A percentile compares a stretch with the other conserved stretches of the same genome.
phyloP scores from a whole-genome alignment of 805 yeast species.

The Metschnikowia borealis region DNA sequence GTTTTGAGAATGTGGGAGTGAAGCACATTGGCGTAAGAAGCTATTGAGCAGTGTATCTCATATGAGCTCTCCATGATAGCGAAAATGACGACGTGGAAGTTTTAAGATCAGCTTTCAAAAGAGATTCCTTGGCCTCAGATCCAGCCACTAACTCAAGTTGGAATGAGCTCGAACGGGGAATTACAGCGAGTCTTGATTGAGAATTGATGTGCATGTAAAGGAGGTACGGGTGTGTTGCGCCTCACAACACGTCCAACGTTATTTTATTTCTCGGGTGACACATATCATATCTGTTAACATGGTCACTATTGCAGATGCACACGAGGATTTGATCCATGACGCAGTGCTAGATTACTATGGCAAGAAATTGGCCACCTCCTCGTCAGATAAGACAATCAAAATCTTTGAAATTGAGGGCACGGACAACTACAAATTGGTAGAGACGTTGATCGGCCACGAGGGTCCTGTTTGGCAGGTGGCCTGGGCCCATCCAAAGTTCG shows the following conservation, averaged over 20 bases:
- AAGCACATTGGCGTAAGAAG: slow-evolving; percentile 9
- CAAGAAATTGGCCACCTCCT: slow-evolving; percentile 66
- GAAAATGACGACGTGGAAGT: not conserved
- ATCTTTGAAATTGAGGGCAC: slow-evolving; percentile 21
- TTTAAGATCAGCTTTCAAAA: not conserved
- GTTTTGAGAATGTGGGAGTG: slow-evolving; percentile 13
- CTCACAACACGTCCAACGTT: slow-evolving; percentile 6
- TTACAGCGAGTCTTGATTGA: not conserved
- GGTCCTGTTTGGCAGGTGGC: slow-evolving; percentile 99
- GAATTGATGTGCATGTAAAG: not conserved
- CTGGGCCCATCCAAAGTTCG: slow-evolving; percentile 99
- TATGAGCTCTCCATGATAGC: slow-evolving; percentile 7
- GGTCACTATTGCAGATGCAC: slow-evolving; percentile 90
- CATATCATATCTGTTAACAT: slow-evolving; percentile 17
- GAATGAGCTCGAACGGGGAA: not conserved
- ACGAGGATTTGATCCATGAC: slow-evolving; percentile 90
- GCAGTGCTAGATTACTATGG: slow-evolving; percentile 98
- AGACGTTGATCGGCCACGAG: slow-evolving; percentile 87
- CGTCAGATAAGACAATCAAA: slow-evolving; percentile 20
- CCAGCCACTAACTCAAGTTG: not conserved
- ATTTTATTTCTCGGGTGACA: not conserved
- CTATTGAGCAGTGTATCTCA: slow-evolving; percentile 9
- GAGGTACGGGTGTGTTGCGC: slow-evolving; percentile 2
- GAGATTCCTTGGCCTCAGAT: not conserved
- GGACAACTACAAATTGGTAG: slow-evolving; percentile 48